phyloP scores from a whole-genome alignment of 441 rosid genomes.

The Gossypium gossypioides region DNA sequence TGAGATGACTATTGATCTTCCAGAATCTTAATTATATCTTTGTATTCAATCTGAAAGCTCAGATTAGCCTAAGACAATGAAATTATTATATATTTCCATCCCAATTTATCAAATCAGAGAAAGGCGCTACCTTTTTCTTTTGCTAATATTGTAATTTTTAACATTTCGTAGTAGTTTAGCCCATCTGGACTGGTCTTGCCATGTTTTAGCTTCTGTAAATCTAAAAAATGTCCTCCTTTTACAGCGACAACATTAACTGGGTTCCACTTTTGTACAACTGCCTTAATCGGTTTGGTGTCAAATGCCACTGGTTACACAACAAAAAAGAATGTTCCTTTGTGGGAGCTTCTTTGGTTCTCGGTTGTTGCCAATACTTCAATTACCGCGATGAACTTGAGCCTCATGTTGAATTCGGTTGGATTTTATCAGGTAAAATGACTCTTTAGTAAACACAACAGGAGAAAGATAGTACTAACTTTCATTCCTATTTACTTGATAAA shows the following conservation, averaged over 20 bases:
- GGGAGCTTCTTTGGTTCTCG: constrained; percentile 97
- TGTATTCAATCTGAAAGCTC: background rate
- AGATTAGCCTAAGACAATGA: background rate
- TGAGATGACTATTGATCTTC: background rate
- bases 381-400: constrained; percentile 86
- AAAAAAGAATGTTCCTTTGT: constrained; percentile 69
- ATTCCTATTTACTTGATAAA: background rate
- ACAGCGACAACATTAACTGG: constrained; percentile 90
- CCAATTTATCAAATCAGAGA: background rate
- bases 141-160: background rate
- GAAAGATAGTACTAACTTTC: background rate
- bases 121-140: background rate
- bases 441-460: too few species aligned
- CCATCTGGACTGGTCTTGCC: background rate
- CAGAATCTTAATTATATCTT: background rate
- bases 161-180: background rate
- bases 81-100: background rate
- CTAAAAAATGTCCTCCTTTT: background rate
- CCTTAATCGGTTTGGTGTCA: constrained; percentile 74
- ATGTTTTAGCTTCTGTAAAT: background rate
- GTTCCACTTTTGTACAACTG: constrained; percentile 84
- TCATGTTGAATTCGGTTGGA: constrained; percentile 92
- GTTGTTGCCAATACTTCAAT: constrained; percentile 78
- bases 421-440: constrained; percentile 57
- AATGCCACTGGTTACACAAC: constrained; percentile 83